Conservation (phyloP, 768 basidiomycete genomes). For the Pleurotus djamor region DNA sequence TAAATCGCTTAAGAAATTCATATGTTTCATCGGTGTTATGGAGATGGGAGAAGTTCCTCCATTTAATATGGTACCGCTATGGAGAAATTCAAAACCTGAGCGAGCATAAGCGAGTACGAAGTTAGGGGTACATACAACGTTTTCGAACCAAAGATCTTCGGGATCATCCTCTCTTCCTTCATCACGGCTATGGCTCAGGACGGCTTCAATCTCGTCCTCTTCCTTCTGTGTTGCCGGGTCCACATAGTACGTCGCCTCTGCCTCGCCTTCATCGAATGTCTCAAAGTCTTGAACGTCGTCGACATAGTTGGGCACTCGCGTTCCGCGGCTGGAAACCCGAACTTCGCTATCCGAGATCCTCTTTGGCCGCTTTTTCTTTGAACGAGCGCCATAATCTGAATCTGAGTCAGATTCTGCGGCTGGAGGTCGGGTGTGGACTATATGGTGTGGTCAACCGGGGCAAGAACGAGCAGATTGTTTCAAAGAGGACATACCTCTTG, state of each 20-base stretch:
- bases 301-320: conserved; percentile 80
- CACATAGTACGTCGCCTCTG: conserved; percentile 49
- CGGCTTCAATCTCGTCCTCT: conserved; percentile 89
- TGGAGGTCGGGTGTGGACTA: conserved; percentile 50
- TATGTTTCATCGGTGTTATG: conserved; percentile 99
- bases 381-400: conserved; percentile 82
- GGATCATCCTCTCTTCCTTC: conserved; percentile 75
- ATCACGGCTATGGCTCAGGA: conserved; percentile 84
- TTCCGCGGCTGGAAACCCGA: conserved; percentile 74
- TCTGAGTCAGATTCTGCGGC: conserved; percentile 70
- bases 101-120: conserved; percentile 9
- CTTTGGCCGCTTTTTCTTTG: conserved; percentile 82
- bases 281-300: conserved; percentile 84
- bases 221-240: conserved; percentile 59
- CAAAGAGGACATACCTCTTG: conserved; percentile 48
- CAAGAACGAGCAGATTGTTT: conserved; percentile 11
- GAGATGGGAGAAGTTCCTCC: conserved; percentile 97
- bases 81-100: too few species aligned
- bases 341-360: conserved; percentile 64
- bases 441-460: conserved; percentile 13
- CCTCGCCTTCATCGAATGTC: conserved; percentile 62
- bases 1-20: conserved; percentile 93
- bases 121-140: conserved; percentile 57
- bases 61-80: conserved; percentile 99
- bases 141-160: conserved; percentile 84